A percentile compares a stretch with the other conserved stretches of the same genome.
Evolutionary conservation across 176 grass and related monocot species (phyloP).

Genomic region (Rhynchospora breviuscula): DNA sequence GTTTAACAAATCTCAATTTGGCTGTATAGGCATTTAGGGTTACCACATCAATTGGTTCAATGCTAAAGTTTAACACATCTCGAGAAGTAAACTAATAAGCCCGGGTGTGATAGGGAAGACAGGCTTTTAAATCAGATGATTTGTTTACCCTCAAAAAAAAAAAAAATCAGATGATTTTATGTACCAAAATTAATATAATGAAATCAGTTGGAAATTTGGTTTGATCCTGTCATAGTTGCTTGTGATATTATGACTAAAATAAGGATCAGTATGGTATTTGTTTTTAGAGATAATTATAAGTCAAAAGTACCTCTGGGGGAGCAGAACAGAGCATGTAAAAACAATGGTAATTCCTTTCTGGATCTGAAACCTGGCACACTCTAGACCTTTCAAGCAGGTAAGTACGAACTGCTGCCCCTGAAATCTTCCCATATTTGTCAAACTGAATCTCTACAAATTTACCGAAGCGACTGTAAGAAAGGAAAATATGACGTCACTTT

Average conservation of each 20-base stretch:
- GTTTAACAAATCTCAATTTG: background rate
- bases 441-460: conserved; percentile 99
- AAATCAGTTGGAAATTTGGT: background rate
- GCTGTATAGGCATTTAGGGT: background rate
- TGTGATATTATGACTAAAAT: background rate
- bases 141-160: no score
- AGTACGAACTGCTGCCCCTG: conserved; percentile 77
- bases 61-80: no score
- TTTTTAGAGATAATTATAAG: background rate
- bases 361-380: conserved; percentile 87
- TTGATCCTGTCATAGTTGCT: no score
- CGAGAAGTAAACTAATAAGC: background rate
- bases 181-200: no score
- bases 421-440: conserved; percentile 86
- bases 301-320: conserved; percentile 76
- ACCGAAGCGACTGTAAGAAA: conserved; percentile 70
- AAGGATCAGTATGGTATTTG: background rate
- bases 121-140: background rate
- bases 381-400: conserved; percentile 83
- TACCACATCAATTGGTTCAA: no score
- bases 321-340: conserved; percentile 94
- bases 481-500: background rate
- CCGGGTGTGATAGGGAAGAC: no score
- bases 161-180: background rate
- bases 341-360: conserved; percentile 97